phyloP scores from a whole-genome alignment of 2,329 filamentous ascomycete genomes.

The Cladosporium oxysporum region DNA sequence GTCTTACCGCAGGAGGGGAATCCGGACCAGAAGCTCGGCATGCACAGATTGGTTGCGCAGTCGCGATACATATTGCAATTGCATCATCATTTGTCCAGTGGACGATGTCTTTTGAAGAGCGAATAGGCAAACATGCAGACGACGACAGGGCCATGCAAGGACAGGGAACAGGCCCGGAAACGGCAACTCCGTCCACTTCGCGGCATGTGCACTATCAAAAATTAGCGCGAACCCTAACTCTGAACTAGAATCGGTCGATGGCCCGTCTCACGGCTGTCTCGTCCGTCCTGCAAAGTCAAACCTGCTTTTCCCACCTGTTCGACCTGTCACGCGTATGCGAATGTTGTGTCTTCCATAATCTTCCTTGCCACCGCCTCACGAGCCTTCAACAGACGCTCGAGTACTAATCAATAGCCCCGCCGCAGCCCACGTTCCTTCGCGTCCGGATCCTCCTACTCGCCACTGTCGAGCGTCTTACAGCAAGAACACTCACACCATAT shows the following conservation, averaged over 20 bases:
- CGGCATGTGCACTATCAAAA: slow-evolving; percentile 18
- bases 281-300: slow-evolving; percentile 8
- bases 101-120: not conserved
- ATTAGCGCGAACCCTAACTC: not conserved
- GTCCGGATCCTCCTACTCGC: not conserved
- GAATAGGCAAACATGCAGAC: not conserved
- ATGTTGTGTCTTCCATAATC: slow-evolving; percentile 8
- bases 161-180: not conserved
- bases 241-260: not conserved
- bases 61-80: not conserved
- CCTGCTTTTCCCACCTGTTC: slow-evolving; percentile 6
- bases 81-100: not conserved
- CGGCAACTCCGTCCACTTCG: slow-evolving; percentile 13
- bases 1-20: slow-evolving; percentile 1
- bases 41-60: not conserved
- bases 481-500: slow-evolving; percentile 35
- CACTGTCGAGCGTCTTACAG: not conserved
- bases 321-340: slow-evolving; percentile 12
- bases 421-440: not conserved
- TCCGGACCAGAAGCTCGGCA: not conserved
- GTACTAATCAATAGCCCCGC: not conserved
- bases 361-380: slow-evolving; percentile 13
- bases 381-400: slow-evolving; percentile 14
- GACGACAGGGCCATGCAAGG: not conserved
- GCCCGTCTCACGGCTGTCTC: not conserved